Conservation (phyloP, 345 rosid genomes). For the Gossypium australe region DNA sequence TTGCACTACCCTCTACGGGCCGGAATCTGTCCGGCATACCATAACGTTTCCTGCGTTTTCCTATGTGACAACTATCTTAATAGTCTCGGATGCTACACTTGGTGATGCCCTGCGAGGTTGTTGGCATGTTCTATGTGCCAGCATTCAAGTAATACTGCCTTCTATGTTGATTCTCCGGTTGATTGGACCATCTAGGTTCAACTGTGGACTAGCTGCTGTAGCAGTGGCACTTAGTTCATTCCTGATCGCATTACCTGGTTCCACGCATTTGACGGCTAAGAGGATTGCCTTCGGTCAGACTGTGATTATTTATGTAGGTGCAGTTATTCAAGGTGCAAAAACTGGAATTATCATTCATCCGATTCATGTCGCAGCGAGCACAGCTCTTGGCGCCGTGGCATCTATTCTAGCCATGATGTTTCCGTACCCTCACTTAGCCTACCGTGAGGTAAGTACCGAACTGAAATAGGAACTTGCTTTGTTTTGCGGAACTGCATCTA, state of each 20-base stretch:
- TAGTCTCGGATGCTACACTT: conserved; percentile 63
- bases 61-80: conserved; percentile 57
- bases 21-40: conserved; percentile 26
- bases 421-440: conserved; percentile 71
- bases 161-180: conserved; percentile 34
- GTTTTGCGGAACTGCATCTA: not conserved
- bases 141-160: conserved; percentile 37
- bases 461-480: not conserved
- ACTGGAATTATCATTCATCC: conserved; percentile 42
- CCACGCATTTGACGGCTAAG: conserved; percentile 54
- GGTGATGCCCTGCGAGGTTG: conserved; percentile 60
- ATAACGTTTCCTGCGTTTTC: conserved; percentile 60
- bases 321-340: conserved; percentile 40
- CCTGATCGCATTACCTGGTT: conserved; percentile 66
- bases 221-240: conserved; percentile 52
- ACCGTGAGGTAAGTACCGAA: conserved; percentile 36
- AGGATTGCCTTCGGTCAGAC: conserved; percentile 79
- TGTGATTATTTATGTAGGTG: conserved; percentile 56
- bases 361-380: conserved; percentile 56
- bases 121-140: conserved; percentile 44
- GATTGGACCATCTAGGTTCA: conserved; percentile 45
- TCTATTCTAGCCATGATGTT: conserved; percentile 59
- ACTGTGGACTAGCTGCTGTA: conserved; percentile 35
- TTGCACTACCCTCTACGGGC: conserved; percentile 55
- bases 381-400: conserved; percentile 69